Evolutionary conservation across 2,329 filamentous ascomycete genomes (phyloP).

Genomic region (Colletotrichum gigasporum): DNA sequence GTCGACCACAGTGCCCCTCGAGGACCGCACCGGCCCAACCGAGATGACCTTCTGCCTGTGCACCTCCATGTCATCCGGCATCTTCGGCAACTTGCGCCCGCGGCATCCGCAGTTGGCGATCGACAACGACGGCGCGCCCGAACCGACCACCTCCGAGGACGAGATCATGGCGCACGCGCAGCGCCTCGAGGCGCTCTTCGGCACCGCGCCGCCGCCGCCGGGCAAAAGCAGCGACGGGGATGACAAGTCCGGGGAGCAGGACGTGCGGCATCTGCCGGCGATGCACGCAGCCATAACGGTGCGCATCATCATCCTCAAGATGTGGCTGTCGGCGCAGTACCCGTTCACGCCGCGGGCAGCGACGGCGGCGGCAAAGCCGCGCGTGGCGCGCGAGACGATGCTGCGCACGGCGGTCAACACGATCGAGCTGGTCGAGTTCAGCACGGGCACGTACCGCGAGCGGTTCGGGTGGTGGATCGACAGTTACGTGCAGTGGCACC

Average conservation of each 20-base stretch:
- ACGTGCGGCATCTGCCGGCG: conserved; percentile 41
- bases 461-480: conserved; percentile 59
- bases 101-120: conserved; percentile 43
- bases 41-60: conserved; percentile 53
- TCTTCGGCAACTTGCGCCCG: conserved; percentile 47
- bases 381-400: conserved; percentile 51
- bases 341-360: conserved; percentile 47
- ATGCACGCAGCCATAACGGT: conserved; percentile 50
- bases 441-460: conserved; percentile 43
- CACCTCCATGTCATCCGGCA: conserved; percentile 49
- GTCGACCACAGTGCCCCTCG: conserved; percentile 43
- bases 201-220: conserved; percentile 42
- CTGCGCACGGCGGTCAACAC: conserved; percentile 57
- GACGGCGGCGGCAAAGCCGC: conserved; percentile 37
- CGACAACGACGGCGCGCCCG: conserved; percentile 3
- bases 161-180: conserved; percentile 51
- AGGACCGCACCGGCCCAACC: conserved; percentile 47
- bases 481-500: conserved; percentile 65
- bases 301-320: conserved; percentile 54
- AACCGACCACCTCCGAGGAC: conserved; percentile 43
- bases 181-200: conserved; percentile 49
- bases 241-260: not conserved
- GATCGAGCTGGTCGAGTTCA: conserved; percentile 51
- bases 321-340: conserved; percentile 57
- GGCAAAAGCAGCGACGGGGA: conserved; percentile 25